Conservation (phyloP, 208 protist species). For the Trypanosoma theileri region DNA sequence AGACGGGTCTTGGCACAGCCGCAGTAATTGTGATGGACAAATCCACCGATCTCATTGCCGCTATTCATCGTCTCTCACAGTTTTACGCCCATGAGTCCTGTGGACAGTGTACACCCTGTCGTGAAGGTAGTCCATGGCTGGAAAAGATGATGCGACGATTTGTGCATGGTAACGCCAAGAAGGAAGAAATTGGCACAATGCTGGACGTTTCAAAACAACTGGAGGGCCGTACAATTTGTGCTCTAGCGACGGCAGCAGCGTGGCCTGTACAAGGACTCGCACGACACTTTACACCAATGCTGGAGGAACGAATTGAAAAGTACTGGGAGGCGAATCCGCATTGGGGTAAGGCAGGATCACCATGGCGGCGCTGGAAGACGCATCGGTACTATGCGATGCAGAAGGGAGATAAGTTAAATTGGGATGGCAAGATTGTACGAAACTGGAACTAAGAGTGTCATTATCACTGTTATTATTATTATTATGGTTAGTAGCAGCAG, state of each 20-base stretch:
- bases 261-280: slow-evolving; percentile 99
- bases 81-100: slow-evolving; percentile 99
- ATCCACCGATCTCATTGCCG: slow-evolving; percentile 95
- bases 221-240: slow-evolving; percentile 99
- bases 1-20: slow-evolving; percentile 98
- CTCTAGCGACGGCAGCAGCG: slow-evolving; percentile 97
- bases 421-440: slow-evolving; percentile 87
- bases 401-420: slow-evolving; percentile 85
- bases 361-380: slow-evolving; percentile 85
- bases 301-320: slow-evolving; percentile 94
- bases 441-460: slow-evolving; percentile 71
- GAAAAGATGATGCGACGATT: slow-evolving; percentile 97
- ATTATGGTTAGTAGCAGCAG: not conserved
- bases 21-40: slow-evolving; percentile 99
- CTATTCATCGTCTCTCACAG: slow-evolving; percentile 94
- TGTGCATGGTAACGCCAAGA: slow-evolving; percentile 94
- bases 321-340: slow-evolving; percentile 90
- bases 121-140: slow-evolving; percentile 96
- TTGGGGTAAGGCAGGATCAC: slow-evolving; percentile 80
- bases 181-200: slow-evolving; percentile 98
- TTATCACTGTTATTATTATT: not conserved
- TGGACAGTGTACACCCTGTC: slow-evolving; percentile 98
- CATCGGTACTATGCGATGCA: slow-evolving; percentile 91
- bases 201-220: slow-evolving; percentile 97
- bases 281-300: slow-evolving; percentile 94